Conservation (phyloP, 2,329 filamentous ascomycete genomes). For the Zasmidium cellare region DNA sequence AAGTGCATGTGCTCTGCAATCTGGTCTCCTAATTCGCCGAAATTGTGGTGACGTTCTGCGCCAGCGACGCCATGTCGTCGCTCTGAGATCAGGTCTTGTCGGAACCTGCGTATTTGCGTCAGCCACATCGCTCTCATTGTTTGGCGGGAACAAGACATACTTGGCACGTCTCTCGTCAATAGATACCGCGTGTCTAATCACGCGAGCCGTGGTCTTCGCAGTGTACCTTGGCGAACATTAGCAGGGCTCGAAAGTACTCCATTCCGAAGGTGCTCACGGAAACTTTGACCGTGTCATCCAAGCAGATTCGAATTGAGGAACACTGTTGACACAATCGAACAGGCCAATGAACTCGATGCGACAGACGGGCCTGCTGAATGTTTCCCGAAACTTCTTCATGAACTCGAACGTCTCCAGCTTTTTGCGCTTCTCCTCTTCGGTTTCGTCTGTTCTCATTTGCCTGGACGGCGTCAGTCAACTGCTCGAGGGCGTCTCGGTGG, state of each 20-base stretch:
- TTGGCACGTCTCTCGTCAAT: conserved; percentile 72
- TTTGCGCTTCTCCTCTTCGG: conserved; percentile 47
- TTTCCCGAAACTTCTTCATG: conserved; percentile 78
- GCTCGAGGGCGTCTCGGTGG: neutral
- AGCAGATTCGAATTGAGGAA: conserved; percentile 68
- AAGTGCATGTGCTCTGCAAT: conserved; percentile 2
- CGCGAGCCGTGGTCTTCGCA: conserved; percentile 54
- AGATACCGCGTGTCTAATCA: conserved; percentile 67
- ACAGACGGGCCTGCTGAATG: conserved; percentile 73
- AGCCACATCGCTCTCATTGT: neutral
- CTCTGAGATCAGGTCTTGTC: conserved; percentile 65
- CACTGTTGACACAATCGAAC: conserved; percentile 47
- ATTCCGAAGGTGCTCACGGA: conserved; percentile 46
- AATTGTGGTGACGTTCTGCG: neutral
- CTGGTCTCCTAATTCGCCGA: neutral
- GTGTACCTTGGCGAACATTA: conserved; percentile 41
- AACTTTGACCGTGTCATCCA: conserved; percentile 81
- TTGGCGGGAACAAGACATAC: conserved; percentile 7
- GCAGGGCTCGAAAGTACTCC: neutral
- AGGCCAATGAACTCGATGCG: conserved; percentile 75
- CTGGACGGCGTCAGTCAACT: neutral
- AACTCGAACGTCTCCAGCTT: conserved; percentile 68
- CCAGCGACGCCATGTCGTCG: conserved; percentile 11
- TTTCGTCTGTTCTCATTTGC: conserved; percentile 58
- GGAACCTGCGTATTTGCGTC: conserved; percentile 44